Evolutionary conservation across 352 stramenopile species (phyloP).

Genomic region (Thalassiosira mediterranea): DNA sequence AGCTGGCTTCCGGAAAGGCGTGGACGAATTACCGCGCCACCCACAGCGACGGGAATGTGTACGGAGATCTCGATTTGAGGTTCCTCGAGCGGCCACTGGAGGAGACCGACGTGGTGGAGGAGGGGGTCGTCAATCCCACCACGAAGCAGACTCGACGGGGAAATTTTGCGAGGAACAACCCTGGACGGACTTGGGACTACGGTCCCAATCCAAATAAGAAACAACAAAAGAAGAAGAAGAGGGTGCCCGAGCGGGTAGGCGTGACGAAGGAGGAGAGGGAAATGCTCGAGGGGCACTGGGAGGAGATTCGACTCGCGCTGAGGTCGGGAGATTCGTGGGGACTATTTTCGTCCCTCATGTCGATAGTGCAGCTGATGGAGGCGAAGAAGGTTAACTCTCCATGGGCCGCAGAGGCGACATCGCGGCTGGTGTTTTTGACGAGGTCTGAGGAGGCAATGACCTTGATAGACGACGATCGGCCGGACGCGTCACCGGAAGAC

Average conservation of each 20-base stretch:
- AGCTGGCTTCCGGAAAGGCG: conserved; percentile 17
- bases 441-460: conserved; percentile 9
- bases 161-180: conserved; percentile 73
- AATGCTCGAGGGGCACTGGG: conserved; percentile 30
- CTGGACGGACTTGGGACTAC: conserved; percentile 14
- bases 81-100: conserved; percentile 58
- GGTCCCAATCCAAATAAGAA: conserved; percentile 24
- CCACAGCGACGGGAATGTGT: conserved; percentile 69
- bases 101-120: conserved; percentile 57
- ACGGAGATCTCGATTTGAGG: conserved; percentile 76
- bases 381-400: conserved; percentile 25
- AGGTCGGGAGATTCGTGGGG: conserved; percentile 25
- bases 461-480: neutral
- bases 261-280: conserved; percentile 12
- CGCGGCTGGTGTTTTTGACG: conserved; percentile 25
- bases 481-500: neutral
- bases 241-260: neutral
- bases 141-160: conserved; percentile 62
- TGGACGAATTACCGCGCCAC: conserved; percentile 72
- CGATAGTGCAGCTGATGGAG: conserved; percentile 49
- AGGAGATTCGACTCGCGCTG: conserved; percentile 23
- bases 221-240: conserved; percentile 14
- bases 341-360: conserved; percentile 37
- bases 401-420: conserved; percentile 29
- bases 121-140: conserved; percentile 72